Percentiles rank a stretch among this genome's conserved stretches.
These are phyloP conservation scores for Globisporangium nagaii DNA, from an alignment of 352 stramenopile genomes.

Conservation along the genomic window DNA sequence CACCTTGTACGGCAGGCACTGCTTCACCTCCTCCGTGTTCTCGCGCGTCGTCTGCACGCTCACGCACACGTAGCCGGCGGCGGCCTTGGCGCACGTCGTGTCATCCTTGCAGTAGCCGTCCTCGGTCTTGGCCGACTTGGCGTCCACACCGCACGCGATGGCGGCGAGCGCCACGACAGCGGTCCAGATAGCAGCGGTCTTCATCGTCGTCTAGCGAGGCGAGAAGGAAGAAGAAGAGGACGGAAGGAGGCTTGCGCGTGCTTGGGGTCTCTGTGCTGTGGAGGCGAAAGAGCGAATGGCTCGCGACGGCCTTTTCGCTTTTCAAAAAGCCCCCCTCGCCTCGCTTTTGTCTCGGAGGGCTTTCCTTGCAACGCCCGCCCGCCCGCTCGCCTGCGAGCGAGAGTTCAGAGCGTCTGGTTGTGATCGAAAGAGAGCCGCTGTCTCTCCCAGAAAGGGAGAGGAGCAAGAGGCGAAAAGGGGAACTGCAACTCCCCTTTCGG, in stretches of 20 bases:
- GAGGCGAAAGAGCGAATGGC: slow-evolving; percentile 3
- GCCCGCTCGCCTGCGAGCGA: too few relatives aligned
- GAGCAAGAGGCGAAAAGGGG: too few relatives aligned
- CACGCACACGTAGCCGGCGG: slow-evolving; percentile 53
- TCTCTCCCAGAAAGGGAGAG: too few relatives aligned
- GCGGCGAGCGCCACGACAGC: slow-evolving; percentile 10
- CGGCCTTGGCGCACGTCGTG: slow-evolving; percentile 29
- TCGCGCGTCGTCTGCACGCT: slow-evolving; percentile 73
- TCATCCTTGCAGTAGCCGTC: slow-evolving; percentile 60
- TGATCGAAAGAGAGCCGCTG: too few relatives aligned
- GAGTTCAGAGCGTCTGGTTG: too few relatives aligned
- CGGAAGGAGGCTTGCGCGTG: too few relatives aligned
- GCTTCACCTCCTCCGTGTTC: slow-evolving; percentile 63
- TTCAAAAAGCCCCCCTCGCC: too few relatives aligned
- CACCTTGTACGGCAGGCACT: slow-evolving; percentile 53
- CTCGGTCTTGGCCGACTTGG: slow-evolving; percentile 35
- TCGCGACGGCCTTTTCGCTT: too few relatives aligned
- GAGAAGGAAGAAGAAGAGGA: too few relatives aligned
- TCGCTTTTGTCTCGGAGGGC: too few relatives aligned
- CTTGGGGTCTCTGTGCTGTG: neutral
- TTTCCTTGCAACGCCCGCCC: too few relatives aligned
- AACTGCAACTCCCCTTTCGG: too few relatives aligned
- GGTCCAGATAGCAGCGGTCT: slow-evolving; percentile 10
- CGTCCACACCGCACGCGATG: slow-evolving; percentile 14
- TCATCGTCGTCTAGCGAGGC: slow-evolving; percentile 4